Conservation (phyloP, 2,329 filamentous ascomycete species). For the Penicillium brasilianum region DNA sequence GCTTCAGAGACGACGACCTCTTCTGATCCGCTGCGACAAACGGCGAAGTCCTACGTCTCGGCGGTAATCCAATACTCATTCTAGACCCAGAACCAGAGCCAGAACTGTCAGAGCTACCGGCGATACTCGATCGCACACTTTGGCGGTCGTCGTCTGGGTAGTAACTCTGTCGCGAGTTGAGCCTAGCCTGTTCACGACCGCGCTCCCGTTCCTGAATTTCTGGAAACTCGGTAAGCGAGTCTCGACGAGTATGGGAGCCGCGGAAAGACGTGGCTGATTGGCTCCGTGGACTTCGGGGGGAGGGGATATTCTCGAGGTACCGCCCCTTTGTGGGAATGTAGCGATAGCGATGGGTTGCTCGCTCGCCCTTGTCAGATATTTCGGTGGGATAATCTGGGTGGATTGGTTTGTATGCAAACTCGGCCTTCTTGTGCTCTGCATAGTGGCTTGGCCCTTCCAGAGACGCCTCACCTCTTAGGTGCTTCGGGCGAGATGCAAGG, state of each 20-base stretch:
- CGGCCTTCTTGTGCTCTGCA: conserved; percentile 19
- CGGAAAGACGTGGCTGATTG: conserved; percentile 24
- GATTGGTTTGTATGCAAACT: conserved; percentile 44
- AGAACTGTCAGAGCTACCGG: conserved; percentile 17
- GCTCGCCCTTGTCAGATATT: conserved; percentile 29
- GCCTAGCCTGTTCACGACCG: conserved; percentile 6
- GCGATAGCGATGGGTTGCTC: conserved; percentile 31
- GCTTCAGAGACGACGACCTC: conserved; percentile 28
- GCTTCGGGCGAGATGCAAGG: conserved; percentile 32
- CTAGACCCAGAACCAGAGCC: conserved; percentile 13
- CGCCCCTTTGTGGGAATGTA: conserved; percentile 40
- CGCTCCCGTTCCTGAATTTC: conserved; percentile 9
- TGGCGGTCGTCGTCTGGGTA: conserved; percentile 22
- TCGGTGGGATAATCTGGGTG: conserved; percentile 39
- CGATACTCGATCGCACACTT: conserved; percentile 19
- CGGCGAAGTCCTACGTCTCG: conserved; percentile 22
- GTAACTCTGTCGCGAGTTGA: conserved; percentile 1
- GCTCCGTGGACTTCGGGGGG: conserved; percentile 16
- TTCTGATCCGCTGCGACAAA: conserved; percentile 30
- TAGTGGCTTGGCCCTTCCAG: conserved; percentile 17
- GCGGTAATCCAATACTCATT: conserved; percentile 20
- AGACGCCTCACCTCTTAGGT: conserved; percentile 16
- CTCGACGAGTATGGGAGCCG: conserved; percentile 12
- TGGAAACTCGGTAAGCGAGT: conserved; percentile 20
- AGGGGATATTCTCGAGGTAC: conserved; percentile 32